phyloP scores from a whole-genome alignment of 176 grass and related monocot genomes.

The Tuctoria greenei region DNA sequence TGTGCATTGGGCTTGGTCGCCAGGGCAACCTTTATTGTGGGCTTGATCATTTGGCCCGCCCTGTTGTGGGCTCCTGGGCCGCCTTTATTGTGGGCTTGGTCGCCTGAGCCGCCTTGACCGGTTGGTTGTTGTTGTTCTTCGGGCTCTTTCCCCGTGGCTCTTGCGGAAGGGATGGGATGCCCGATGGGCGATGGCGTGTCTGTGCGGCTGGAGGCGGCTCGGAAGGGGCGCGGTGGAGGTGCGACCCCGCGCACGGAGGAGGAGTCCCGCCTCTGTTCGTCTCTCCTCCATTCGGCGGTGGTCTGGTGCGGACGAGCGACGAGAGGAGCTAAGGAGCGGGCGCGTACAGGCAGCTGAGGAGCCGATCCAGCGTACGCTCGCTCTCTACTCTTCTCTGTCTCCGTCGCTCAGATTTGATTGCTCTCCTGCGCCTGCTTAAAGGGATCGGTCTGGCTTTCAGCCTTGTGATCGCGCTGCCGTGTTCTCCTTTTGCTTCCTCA shows the following conservation, averaged over 20 bases:
- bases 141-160: neutral
- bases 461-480: neutral
- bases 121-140: neutral
- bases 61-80: neutral
- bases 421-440: neutral
- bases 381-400: neutral
- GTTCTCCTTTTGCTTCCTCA: neutral
- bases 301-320: neutral
- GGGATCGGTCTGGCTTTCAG: neutral
- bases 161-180: neutral
- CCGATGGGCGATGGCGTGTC: neutral
- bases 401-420: neutral
- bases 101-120: neutral
- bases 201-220: slow-evolving; percentile 23
- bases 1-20: neutral
- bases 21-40: too few relatives aligned
- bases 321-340: neutral
- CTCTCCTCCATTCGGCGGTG: neutral
- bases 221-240: slow-evolving; percentile 31
- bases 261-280: neutral
- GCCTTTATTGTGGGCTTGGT: neutral
- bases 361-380: neutral
- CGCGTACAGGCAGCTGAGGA: neutral
- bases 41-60: too few relatives aligned
- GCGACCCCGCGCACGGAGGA: neutral